phyloP scores from a whole-genome alignment of 2,329 filamentous ascomycete species.

The Dothideomycetidae sp. region DNA sequence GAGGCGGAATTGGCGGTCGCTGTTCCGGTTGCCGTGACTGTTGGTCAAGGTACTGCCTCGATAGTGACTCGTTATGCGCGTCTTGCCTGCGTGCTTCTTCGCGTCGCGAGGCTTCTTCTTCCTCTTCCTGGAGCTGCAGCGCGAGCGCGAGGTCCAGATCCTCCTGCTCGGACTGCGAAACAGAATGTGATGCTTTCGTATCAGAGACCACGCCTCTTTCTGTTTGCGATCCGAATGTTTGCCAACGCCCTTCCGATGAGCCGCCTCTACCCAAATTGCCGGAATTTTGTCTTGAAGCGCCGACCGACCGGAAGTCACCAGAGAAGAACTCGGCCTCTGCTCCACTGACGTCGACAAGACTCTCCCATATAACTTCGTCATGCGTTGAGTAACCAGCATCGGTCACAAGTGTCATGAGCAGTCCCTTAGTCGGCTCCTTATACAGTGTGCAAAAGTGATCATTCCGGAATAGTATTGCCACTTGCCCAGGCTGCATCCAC shows the following conservation, averaged over 20 bases:
- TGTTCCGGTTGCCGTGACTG: slow-evolving; percentile 12
- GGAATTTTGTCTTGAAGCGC: slow-evolving; percentile 22
- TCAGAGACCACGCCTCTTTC: slow-evolving; percentile 11
- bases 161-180: slow-evolving; percentile 52
- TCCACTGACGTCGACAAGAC: slow-evolving; percentile 74
- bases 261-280: not conserved
- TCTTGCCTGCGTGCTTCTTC: slow-evolving; percentile 32
- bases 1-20: slow-evolving; percentile 18
- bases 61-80: slow-evolving; percentile 6
- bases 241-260: slow-evolving; percentile 36
- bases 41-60: slow-evolving; percentile 7
- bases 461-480: slow-evolving; percentile 89
- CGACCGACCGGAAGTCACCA: slow-evolving; percentile 79
- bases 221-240: slow-evolving; percentile 35
- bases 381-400: slow-evolving; percentile 81
- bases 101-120: slow-evolving; percentile 61
- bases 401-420: slow-evolving; percentile 74
- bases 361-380: slow-evolving; percentile 93
- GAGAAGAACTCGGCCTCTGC: slow-evolving; percentile 71
- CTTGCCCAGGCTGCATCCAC: slow-evolving; percentile 57
- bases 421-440: slow-evolving; percentile 63
- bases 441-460: slow-evolving; percentile 94
- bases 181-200: slow-evolving; percentile 2
- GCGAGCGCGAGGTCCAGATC: slow-evolving; percentile 73
- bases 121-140: slow-evolving; percentile 85